A percentile compares a stretch with the other conserved stretches of the same genome.
Evolutionary conservation across 2,329 filamentous ascomycete genomes (phyloP).

Genomic region (Penicillium capsulatum): DNA sequence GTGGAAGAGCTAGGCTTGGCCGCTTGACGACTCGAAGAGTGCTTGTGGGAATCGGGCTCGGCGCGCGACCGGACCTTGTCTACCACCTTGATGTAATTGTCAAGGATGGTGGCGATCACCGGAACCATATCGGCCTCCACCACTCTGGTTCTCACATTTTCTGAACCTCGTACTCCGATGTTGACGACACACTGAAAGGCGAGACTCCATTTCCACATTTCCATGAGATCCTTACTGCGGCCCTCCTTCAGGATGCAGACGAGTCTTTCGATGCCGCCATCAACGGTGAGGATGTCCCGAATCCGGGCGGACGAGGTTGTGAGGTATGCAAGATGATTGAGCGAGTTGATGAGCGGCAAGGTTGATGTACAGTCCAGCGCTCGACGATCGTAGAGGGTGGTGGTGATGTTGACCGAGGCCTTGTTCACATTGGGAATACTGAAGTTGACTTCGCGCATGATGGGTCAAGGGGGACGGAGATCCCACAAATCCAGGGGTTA

Average conservation of each 20-base stretch:
- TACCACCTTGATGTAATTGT: constrained; percentile 96
- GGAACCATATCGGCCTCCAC: constrained; percentile 99
- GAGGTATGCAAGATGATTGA: constrained; percentile 97
- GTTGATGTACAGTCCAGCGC: constrained; percentile 98
- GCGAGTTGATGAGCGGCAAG: constrained; percentile 93
- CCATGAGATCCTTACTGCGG: constrained; percentile 96
- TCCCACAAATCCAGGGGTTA: constrained; percentile 1
- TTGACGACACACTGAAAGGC: constrained; percentile 99
- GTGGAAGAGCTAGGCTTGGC: constrained; percentile 25
- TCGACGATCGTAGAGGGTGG: constrained; percentile 93
- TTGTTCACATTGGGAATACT: constrained; percentile 99
- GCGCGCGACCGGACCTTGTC: constrained; percentile 85
- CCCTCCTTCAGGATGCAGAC: constrained; percentile 98
- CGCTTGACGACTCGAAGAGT: constrained; percentile 30
- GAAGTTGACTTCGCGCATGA: constrained; percentile 99
- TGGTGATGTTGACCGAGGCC: constrained; percentile 97
- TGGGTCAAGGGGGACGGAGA: constrained; percentile 39
- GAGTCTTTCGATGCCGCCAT: constrained; percentile 93
- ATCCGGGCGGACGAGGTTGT: constrained; percentile 97
- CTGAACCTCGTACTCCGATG: constrained; percentile 92
- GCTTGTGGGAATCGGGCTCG: constrained; percentile 67
- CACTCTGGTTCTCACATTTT: constrained; percentile 87
- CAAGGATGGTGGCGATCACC: constrained; percentile 94
- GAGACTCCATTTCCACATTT: constrained; percentile 99
- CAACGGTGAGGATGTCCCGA: constrained; percentile 93